Evolutionary conservation across 164 flowering plant genomes (phyloP).

Genomic region (Stephania yunnanensis): DNA sequence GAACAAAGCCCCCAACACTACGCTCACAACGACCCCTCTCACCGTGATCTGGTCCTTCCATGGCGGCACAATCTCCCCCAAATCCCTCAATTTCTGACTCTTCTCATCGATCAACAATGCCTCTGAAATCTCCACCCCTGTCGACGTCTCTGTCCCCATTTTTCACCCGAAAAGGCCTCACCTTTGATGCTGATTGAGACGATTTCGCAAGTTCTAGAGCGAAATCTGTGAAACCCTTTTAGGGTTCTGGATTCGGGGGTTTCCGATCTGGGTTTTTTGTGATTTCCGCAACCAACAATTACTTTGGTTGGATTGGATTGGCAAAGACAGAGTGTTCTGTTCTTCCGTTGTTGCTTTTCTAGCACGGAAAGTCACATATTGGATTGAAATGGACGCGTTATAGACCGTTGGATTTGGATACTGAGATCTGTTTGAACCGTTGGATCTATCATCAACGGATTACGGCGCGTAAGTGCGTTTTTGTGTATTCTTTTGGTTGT

Average conservation of each 20-base stretch:
- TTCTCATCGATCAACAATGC: conserved; percentile 32
- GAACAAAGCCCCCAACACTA: conserved; percentile 59
- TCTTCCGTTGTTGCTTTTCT: too few species aligned
- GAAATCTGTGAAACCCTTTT: not conserved
- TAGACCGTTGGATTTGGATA: too few species aligned
- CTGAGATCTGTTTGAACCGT: too few species aligned
- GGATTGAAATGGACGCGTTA: too few species aligned
- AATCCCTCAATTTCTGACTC: conserved; percentile 7
- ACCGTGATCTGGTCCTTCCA: conserved; percentile 87
- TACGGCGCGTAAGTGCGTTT: too few species aligned
- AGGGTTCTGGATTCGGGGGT: conserved; percentile 1
- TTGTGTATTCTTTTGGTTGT: too few species aligned
- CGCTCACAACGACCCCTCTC: conserved; percentile 69
- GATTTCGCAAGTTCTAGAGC: too few species aligned
- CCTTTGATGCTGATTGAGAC: too few species aligned
- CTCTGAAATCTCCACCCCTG: conserved; percentile 42
- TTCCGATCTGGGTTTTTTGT: not conserved
- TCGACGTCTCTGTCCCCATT: conserved; percentile 43
- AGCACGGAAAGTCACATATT: too few species aligned
- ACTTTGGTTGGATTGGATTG: too few species aligned
- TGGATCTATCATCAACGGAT: too few species aligned
- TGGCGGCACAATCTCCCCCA: conserved; percentile 34
- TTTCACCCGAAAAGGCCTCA: not conserved
- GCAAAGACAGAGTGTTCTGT: too few species aligned
- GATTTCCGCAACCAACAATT: not conserved